These are phyloP conservation scores for Candida xyloterini DNA, from an alignment of 805 yeast genomes.

Conservation along the genomic window DNA sequence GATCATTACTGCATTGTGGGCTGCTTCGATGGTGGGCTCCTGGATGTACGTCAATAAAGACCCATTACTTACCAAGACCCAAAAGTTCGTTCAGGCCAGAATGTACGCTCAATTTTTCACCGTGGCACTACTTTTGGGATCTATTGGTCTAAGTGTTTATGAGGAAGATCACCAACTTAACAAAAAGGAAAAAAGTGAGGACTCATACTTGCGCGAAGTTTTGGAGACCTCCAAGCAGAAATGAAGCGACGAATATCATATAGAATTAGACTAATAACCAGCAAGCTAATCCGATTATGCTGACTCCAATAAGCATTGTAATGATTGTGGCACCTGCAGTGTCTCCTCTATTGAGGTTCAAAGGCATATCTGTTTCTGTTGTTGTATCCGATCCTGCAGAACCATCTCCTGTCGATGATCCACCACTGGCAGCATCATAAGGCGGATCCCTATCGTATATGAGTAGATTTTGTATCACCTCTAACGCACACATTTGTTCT, in stretches of 20 bases:
- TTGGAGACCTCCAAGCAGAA: slow-evolving; percentile 11
- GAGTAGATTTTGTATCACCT: slow-evolving; percentile 51
- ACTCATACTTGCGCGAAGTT: slow-evolving; percentile 47
- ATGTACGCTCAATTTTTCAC: slow-evolving; percentile 88
- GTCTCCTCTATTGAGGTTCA: slow-evolving; percentile 42
- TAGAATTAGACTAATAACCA: slow-evolving; percentile 24
- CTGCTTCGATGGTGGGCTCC: slow-evolving; percentile 74
- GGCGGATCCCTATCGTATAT: slow-evolving; percentile 48
- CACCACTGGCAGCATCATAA: slow-evolving; percentile 37
- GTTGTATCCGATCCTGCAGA: slow-evolving; percentile 58
- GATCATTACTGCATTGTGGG: slow-evolving; percentile 73
- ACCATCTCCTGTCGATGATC: slow-evolving; percentile 47
- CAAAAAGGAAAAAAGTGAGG: slow-evolving; percentile 33
- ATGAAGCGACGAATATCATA: slow-evolving; percentile 1
- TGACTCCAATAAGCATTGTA: slow-evolving; percentile 51
- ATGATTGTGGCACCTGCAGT: slow-evolving; percentile 69
- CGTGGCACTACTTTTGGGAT: slow-evolving; percentile 64
- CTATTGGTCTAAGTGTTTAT: slow-evolving; percentile 63
- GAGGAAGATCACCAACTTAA: slow-evolving; percentile 52
- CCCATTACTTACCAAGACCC: slow-evolving; percentile 68
- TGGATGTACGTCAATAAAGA: slow-evolving; percentile 74
- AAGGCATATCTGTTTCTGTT: slow-evolving; percentile 40
- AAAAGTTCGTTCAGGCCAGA: slow-evolving; percentile 84
- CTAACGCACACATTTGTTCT: slow-evolving; percentile 75
- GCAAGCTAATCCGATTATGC: slow-evolving; percentile 28